Base-by-base conservation (phyloP, 352 stramenopile species). In the Saprolegnia parasitica region DNA sequence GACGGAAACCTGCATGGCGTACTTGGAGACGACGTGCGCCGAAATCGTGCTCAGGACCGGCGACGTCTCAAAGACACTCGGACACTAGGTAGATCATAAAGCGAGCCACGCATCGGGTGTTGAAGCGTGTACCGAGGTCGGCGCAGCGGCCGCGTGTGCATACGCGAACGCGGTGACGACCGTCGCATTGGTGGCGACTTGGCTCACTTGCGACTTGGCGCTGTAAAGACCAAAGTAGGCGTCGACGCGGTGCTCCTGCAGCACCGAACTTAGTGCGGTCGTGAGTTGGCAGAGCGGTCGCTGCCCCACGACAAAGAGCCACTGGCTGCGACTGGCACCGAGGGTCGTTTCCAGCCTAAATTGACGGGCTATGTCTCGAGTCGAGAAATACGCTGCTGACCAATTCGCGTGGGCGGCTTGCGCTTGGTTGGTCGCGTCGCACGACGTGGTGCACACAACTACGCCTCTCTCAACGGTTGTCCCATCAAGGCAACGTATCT, bases 301-400 rank as follows among this genome's bases (percentile, higher is more conserved):
- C 24, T 55, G 47, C 24, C 47, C 47, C n/a, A 29, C 47, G 24
- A 55, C 2, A 55, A 55, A 55, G 24, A 55, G 47, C 47, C 47
- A 55, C 24, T 55, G n/a, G 24, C n/a, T 29, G 5, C 24, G n/a
- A 55, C 47, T 55, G 2, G 47, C n/a, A 2, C n/a, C 24, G 24
- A 55, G 47, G n/a, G 47, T 55, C n/a, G n/a, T 55, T 55, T 6
- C 2, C n/a, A 55, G 47, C 47, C 47, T 55, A 55, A 55, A 55
- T 55, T 55, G n/a, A 55, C n/a, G n/a, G n/a, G n/a, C n/a, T 29
- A 55, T 5, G 47, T 5, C n/a, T 55, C n/a, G 21, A 52, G 2
- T 55, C 29, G 29, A 35, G 29, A 35, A 35, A 35, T 2, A 2
- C 29, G 5, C 5, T 35, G 29, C 29, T 35, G n/a, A 35, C 29